Evolutionary conservation across 1,284 basidiomycete genomes (phyloP), one percentile per base, ranked within the genome.

Genomic region (Thelephora terrestris): DNA sequence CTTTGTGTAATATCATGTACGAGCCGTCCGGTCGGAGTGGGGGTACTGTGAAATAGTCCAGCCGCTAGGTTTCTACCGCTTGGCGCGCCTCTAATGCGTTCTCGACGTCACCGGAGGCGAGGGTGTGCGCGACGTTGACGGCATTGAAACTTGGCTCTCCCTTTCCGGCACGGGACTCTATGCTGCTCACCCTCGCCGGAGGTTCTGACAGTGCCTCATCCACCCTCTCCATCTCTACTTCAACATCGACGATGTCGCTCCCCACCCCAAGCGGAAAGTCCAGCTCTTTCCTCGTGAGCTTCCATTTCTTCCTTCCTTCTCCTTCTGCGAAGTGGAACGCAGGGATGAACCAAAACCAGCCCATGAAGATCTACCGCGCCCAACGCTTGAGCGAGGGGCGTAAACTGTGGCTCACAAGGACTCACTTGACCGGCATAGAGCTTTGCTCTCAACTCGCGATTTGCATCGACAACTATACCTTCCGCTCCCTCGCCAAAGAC

Each of bases 281-380:
- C 18, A 88, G 56, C 46, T 90, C 83, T 53, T 76, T 78, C 21
- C 68, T 70, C 43, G 69, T 72, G 47, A 81, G 64, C 20, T 62
- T 59, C 34, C 79, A 50, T 17, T 64, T 69, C 2, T 64, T 52
- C 42, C 53, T 50, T 34, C 56, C 53, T 27, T 53, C 46, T 6
- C 47, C 48, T 14, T 50, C 27, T 32, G 63, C 49, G 23, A 90
- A 75, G 58, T 91, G 86, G 68, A 91, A 91, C 0, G 79, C 71
- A 0, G 89, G 89, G 51, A 91, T 78, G 58, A 91, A 72, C 89
- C 88, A 91, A 47, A 81, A 63, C 88, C 88, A 91, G 23, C 84
- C 81, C 63, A 91, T 77, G 54, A 85, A 79, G 1, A 88, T 71
- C 73, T 86, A 53, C 25, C 42, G 36, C 50, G 25, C 14, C 29